Base-by-base conservation (phyloP, 2,329 filamentous ascomycete species). In the Erysiphe pulchra region DNA sequence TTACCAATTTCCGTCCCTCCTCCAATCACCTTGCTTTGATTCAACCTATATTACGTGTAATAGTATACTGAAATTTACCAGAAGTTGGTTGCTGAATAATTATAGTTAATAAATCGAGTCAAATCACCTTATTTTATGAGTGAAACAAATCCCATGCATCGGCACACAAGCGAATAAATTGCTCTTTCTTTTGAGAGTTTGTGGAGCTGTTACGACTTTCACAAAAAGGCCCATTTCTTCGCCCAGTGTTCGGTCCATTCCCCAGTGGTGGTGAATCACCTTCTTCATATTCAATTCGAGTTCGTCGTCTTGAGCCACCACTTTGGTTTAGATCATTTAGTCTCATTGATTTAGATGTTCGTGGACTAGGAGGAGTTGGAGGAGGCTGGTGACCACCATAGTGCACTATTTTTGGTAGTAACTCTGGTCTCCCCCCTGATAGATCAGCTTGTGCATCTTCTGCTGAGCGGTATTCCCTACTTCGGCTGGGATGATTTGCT, bases 111-210 rank as follows among this genome's bases (percentile, higher is more conserved):
- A 16, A 39, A 39, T 8, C 10, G 36, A 3, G n/a, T 18, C 36
- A 39, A 9, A 18, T 17, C 20, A 12, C 37, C 6, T 44, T 37
- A 94, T 50, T 24, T 44, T 37, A 94, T 50, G 85, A 93, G 65
- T 95, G 90, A 62, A 95, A 93, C 28, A 98, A 63, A 64, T 98
- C 90, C 90, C 90, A 98, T 9, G 90, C 90, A 56, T 83, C 70
- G 53, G 83, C 76, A 59, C 87, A 94, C 44, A 95, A 65, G 47
- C 72, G 68, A 51, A 98, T 66, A 57, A 98, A 98, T 60, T 93
- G 84, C 39, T 93, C 85, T 59, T 85, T 85, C 73, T 95, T 95
- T 54, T 74, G 70, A 59, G 83, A 78, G 6, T 77, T 83, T 54
- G 90, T 85, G 8, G 82, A 84, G 52, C 76, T 86, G 57, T 90